Base-by-base conservation (phyloP, 768 basidiomycete genomes). In the Boletus subcaerulescens region DNA sequence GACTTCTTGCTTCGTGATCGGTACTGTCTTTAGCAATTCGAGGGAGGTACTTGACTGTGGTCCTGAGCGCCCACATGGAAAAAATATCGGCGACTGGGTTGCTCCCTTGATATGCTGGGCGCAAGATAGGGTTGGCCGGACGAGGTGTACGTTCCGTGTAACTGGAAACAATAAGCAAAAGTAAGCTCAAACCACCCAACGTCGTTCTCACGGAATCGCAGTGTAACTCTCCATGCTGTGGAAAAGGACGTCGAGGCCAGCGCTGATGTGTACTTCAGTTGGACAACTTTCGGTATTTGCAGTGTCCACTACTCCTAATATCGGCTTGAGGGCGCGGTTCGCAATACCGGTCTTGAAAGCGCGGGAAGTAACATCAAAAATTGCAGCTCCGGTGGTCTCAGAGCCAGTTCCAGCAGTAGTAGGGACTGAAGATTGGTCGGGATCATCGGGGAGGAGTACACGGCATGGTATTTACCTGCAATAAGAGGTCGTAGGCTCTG, bases 261-360 rank as follows among this genome's bases (percentile, higher is more conserved):
- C 81, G 57, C 90, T 91, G 62, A 98, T 93, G 64, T 97, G 93
- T 11, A 98, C 87, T 48, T 87, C 86, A n/a, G 84, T 86, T 4
- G 96, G 91, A 69, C 96, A 98, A 7, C 83, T 85, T 58, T 90
- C 89, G 2, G 95, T 98, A 75, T 96, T 97, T 60, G 85, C 78
- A 2, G 93, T 89, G 65, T 98, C 96, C 31, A 86, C 85, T 60
- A 93, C 83, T 31, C 92, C 96, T 22, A 98, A 78, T 2, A 86
- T 80, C 0, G 96, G 96, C 59, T 95, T 93, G 73, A 98, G 74
- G 4, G 94, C 92, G 36, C 95, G 84, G 65, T 81, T 93, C 0
- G 96, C 89, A 61, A 98, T 98, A 42, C 96, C 96, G 14, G 96
- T 98, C 78, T 98, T 98, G 82, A 98, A 97, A 6, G 87, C 83